phyloP scores from a whole-genome alignment of 495 filamentous ascomycete genomes.

The Talaromyces nanjingensis region DNA sequence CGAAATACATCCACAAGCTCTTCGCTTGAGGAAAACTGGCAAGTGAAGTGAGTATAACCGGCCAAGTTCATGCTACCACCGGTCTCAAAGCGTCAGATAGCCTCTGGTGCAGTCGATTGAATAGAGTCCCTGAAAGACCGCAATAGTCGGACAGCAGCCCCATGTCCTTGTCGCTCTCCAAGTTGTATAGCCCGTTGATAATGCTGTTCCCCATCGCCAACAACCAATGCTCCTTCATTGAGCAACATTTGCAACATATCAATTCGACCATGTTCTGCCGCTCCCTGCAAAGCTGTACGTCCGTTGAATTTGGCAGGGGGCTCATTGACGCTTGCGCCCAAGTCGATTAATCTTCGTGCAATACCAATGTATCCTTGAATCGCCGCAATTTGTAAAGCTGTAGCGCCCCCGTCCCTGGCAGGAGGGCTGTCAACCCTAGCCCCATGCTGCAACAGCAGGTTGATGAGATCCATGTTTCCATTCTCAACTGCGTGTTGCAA shows the following conservation, averaged over 20 bases:
- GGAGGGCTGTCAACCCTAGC: no score
- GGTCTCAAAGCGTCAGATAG: no score
- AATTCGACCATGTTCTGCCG: slow-evolving; percentile 36
- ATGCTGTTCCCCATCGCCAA: slow-evolving; percentile 15
- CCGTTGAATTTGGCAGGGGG: slow-evolving; percentile 1
- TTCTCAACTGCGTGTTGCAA: no score
- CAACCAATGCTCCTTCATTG: slow-evolving; percentile 21
- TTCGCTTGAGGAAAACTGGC: no score
- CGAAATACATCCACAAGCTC: no score
- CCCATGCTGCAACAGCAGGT: no score
- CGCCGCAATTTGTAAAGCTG: no score
- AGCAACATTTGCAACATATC: slow-evolving; percentile 39
- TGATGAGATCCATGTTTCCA: no score
- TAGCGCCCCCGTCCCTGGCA: no score
- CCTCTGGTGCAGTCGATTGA: background rate
- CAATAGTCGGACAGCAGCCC: background rate
- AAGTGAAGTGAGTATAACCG: no score
- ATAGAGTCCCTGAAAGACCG: background rate
- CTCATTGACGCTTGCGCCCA: background rate
- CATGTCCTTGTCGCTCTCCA: slow-evolving; percentile 14
- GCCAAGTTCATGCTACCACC: no score
- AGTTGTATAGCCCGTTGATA: slow-evolving; percentile 14
- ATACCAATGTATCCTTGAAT: no score
- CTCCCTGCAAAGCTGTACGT: slow-evolving; percentile 26
- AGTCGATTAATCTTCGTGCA: background rate